Evolutionary conservation across 2,329 filamentous ascomycete species (phyloP).

Genomic region (Parafenestella ontariensis): DNA sequence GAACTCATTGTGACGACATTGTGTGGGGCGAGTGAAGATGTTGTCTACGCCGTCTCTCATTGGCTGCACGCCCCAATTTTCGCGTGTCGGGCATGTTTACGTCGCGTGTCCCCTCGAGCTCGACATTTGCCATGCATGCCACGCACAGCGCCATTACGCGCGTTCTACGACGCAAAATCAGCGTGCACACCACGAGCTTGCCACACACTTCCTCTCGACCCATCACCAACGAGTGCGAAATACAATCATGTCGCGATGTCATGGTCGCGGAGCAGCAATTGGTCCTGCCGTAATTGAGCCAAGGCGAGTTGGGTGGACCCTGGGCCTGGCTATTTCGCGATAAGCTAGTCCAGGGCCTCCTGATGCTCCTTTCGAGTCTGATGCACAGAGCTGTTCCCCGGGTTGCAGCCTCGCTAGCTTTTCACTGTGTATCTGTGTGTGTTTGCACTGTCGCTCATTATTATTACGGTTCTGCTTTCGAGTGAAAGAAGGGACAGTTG

Average conservation of each 20-base stretch:
- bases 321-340: conserved; percentile 8
- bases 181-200: background rate
- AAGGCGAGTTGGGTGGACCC: conserved; percentile 18
- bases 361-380: conserved; percentile 23
- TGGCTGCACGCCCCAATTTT: background rate
- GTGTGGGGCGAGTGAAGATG: background rate
- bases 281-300: conserved; percentile 18
- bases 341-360: conserved; percentile 23
- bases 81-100: background rate
- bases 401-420: conserved; percentile 5
- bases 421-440: conserved; percentile 7
- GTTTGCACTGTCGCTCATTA: conserved; percentile 1
- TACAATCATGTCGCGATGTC: background rate
- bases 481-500: background rate
- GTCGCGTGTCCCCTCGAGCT: background rate
- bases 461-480: background rate
- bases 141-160: background rate
- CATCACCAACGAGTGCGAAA: background rate
- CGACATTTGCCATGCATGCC: background rate
- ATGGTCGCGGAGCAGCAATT: conserved; percentile 18
- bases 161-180: background rate
- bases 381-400: background rate
- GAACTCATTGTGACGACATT: background rate
- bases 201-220: background rate
- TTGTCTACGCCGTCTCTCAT: background rate